Base-by-base conservation (phyloP, 192 early-diverging fungal species). In the Helicostylum pulchrum region DNA sequence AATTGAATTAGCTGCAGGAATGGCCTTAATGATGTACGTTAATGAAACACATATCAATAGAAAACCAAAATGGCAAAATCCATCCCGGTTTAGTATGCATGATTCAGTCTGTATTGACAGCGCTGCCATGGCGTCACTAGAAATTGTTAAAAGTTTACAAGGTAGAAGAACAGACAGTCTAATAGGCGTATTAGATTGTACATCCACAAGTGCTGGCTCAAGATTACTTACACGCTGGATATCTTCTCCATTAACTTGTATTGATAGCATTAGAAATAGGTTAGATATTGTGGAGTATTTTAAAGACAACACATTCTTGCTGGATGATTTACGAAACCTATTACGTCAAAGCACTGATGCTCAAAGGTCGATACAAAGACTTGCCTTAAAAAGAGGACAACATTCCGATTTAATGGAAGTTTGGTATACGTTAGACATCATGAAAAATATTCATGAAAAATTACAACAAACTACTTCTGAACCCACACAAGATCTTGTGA, bases 281-380 rank as follows among this genome's bases (percentile, higher is more conserved):
- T 71, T 92, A 26, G 86, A 94, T 61, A 74, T 92, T 56, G 90
- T 94, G 3, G 84, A 87, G 51, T 83, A 86, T 53, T 92, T 95
- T 55, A 75, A 73, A 53, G 43, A 78, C 0, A 73, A 85, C 15
- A 72, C 74, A 14, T 75, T 85, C 34, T 67, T 89, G 5, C 72
- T 88, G 5, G 48, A 72, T 44, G 81, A 86, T 44, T 65, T 87
- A 20, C 71, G 78, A 7, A 17, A 64, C 0, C 58, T 80, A 12
- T 61, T 97, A 31, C 61, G 71, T 7, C 75, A 72, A 31, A 82
- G 82, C 53, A 78, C 85, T 15, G 90, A 92, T 63, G 82, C 85
- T 0, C 85, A 88, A 67, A 78, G 90, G 17, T 81, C 85, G 0
- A 76, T 88, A 15, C 87, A 89, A 66, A 83, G 87, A 58, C 61